phyloP scores from a whole-genome alignment of 1,284 basidiomycete species.

The Agaricales sp. region DNA sequence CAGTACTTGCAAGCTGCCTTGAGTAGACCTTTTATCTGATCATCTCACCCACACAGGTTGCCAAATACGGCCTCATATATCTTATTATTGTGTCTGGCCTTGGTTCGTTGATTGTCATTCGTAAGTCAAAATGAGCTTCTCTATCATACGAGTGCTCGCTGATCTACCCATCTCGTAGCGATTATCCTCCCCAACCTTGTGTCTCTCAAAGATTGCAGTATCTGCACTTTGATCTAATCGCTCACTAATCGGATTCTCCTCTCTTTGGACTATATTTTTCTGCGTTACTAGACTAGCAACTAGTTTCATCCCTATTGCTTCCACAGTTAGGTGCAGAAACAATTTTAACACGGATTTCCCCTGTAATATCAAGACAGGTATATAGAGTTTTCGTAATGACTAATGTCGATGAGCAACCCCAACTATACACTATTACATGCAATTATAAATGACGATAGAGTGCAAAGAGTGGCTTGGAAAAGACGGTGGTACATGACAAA shows the following conservation, averaged over 20 bases:
- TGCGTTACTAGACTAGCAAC: background rate
- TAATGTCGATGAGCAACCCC: background rate
- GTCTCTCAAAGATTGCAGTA: background rate
- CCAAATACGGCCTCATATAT: conserved; percentile 84
- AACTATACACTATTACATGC: too few species aligned
- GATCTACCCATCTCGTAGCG: conserved; percentile 28
- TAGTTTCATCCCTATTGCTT: background rate
- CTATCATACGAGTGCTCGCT: conserved; percentile 3
- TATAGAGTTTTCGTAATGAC: background rate
- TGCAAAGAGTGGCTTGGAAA: too few species aligned
- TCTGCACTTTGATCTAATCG: background rate
- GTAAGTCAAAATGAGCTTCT: conserved; percentile 35
- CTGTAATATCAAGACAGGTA: background rate
- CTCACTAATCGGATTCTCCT: background rate
- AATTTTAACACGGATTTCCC: background rate
- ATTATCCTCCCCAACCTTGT: conserved; percentile 53
- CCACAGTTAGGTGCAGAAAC: background rate
- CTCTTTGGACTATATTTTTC: background rate
- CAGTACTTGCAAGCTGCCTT: conserved; percentile 19
- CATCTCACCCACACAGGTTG: too few species aligned
- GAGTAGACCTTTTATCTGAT: too few species aligned
- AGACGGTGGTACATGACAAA: background rate
- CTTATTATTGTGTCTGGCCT: conserved; percentile 69
- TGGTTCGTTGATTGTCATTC: conserved; percentile 72
- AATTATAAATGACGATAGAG: too few species aligned